These are phyloP conservation scores for Amborella trichopoda DNA, from an alignment of 164 flowering plant species.

Conservation along the genomic window DNA sequence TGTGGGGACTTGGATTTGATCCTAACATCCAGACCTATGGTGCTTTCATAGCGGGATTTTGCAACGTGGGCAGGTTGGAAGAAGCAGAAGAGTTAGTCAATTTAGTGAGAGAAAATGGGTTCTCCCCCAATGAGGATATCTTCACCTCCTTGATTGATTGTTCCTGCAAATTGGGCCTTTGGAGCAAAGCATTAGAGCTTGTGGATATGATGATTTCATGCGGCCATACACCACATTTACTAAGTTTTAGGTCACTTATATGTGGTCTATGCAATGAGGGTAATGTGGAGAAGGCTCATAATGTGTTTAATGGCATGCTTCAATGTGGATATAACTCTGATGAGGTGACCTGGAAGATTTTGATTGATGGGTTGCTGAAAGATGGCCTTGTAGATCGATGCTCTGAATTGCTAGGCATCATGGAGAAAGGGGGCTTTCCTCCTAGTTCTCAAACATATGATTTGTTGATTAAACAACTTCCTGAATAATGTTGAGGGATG, in stretches of 20 bases:
- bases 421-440: slow-evolving; percentile 52
- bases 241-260: slow-evolving; percentile 45
- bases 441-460: slow-evolving; percentile 42
- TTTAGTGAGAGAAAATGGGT: slow-evolving; percentile 37
- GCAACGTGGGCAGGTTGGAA: slow-evolving; percentile 38
- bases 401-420: slow-evolving; percentile 43
- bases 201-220: slow-evolving; percentile 30
- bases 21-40: slow-evolving; percentile 32
- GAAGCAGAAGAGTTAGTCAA: slow-evolving; percentile 40
- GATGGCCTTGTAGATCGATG: slow-evolving; percentile 38
- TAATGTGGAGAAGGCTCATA: slow-evolving; percentile 30
- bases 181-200: slow-evolving; percentile 33
- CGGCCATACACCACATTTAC: slow-evolving; percentile 38
- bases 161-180: slow-evolving; percentile 39
- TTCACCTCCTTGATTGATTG: slow-evolving; percentile 39
- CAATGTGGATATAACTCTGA: slow-evolving; percentile 42
- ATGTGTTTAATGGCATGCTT: slow-evolving; percentile 37
- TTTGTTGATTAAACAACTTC: slow-evolving; percentile 42
- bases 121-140: slow-evolving; percentile 43
- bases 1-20: slow-evolving; percentile 34
- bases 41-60: slow-evolving; percentile 44
- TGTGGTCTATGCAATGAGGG: slow-evolving; percentile 53
- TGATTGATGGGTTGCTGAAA: slow-evolving; percentile 69
- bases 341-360: slow-evolving; percentile 69
- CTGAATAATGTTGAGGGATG: slow-evolving; percentile 4